phyloP scores from a whole-genome alignment of 2,329 filamentous ascomycete species.

The Aureobasidium sp. region DNA sequence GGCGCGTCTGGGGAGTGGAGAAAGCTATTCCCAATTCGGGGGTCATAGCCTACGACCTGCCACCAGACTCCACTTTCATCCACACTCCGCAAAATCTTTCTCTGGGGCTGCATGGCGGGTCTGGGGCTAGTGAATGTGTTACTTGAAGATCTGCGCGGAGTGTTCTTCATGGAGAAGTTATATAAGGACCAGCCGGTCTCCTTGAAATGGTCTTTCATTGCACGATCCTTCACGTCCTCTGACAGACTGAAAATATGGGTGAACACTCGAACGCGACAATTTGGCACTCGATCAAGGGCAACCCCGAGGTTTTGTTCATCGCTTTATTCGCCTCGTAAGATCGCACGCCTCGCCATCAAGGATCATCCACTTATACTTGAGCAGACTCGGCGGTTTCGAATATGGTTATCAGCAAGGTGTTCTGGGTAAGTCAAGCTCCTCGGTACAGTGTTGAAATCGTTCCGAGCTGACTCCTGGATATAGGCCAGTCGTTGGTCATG shows the following conservation, averaged over 20 bases:
- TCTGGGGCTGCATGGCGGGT: neutral
- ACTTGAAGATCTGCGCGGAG: neutral
- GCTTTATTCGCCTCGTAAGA: constrained; percentile 4
- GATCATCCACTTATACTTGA: neutral
- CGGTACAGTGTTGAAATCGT: neutral
- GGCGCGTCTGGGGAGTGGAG: neutral
- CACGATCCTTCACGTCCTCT: neutral
- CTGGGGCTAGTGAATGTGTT: neutral
- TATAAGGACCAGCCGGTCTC: neutral
- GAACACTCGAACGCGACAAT: neutral
- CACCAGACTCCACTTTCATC: neutral
- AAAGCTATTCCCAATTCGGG: neutral
- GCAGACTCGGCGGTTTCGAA: constrained; percentile 43
- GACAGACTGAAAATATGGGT: neutral
- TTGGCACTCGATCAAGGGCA: neutral
- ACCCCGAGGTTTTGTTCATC: constrained; percentile 4
- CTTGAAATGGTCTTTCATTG: neutral
- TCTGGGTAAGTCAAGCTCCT: constrained; percentile 16
- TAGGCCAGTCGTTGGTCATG: constrained; percentile 47
- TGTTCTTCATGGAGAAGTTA: neutral
- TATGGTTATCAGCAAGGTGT: neutral
- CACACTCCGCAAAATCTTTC: neutral
- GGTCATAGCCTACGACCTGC: constrained; percentile 1
- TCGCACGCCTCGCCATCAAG: neutral
- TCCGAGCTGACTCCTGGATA: neutral